Base-by-base conservation (phyloP, 495 filamentous ascomycete species). In the Stereocaulon alpinum region DNA sequence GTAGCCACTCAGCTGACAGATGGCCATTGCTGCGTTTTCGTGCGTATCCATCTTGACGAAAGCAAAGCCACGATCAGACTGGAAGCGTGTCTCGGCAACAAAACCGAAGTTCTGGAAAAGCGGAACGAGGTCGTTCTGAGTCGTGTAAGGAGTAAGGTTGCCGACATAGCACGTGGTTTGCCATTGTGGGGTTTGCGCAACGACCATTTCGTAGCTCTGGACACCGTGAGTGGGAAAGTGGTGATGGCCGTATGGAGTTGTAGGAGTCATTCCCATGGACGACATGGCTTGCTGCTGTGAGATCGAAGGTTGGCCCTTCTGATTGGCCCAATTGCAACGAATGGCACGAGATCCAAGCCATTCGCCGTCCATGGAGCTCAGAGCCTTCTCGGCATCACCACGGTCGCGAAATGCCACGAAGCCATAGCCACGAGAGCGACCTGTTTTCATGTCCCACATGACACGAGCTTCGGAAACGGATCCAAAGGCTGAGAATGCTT, bases 381-480 rank as follows among this genome's bases (percentile, higher is more conserved):
- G 74, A 2, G 93, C 93, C 74, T 96, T 95, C 72, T 99, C 94
- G 17, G 93, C 93, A 67, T 99, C 94, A 1, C 79, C 75, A 53
- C 91, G 90, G 22, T 99, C 93, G 58, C 93, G 86, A 82, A 96
- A 99, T 45, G 93, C 94, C 61, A 99, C 93, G 65, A 99, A 99
- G 5, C 93, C 93, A 67, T 99, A 99, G 52, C 93, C 93, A 63
- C 93, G 87, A 51, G 93, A 97, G 58, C 93, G 86, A 59, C 93
- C 93, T 43, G 93, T 99, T 80, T 99, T 99, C 93, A 99, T 99
- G 69, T 99, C 93, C 93, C 93, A 99, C 93, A 99, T 99, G 59
- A 99, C 93, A 62, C 93, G 90, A 59, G 93, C 93, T 74, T 99
- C 93, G n/a, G 94, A 97, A 40, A 99, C 91, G 4, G 84, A 87